A percentile compares a stretch with the other conserved stretches of the same genome.
Evolutionary conservation across 2,329 filamentous ascomycete species (phyloP).

Genomic region (Knoxdaviesia capensis): DNA sequence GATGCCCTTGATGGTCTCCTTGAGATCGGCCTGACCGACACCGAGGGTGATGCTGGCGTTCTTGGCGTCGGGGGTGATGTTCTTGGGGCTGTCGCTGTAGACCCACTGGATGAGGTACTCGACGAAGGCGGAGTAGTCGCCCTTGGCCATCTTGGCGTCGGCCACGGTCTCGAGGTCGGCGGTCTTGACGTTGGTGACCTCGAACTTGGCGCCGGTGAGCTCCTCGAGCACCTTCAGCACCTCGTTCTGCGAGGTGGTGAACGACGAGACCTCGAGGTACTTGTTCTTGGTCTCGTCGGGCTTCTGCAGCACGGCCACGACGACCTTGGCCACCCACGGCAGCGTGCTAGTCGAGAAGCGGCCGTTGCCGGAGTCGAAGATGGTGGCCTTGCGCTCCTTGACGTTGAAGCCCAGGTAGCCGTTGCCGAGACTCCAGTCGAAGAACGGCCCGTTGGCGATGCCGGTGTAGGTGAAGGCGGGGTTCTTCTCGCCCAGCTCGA

Average conservation of each 20-base stretch:
- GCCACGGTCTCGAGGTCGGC: slow-evolving; percentile 16
- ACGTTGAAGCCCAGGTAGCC: slow-evolving; percentile 19
- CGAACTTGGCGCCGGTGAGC: slow-evolving; percentile 22
- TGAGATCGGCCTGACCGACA: too few relatives aligned
- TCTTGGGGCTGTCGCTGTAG: slow-evolving; percentile 1
- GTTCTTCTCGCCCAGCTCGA: slow-evolving; percentile 15
- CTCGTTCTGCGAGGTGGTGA: slow-evolving; percentile 22
- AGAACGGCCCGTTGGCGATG: slow-evolving; percentile 21
- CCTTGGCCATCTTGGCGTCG: slow-evolving; percentile 10
- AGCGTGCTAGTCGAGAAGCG: slow-evolving; percentile 28
- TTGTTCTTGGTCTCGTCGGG: slow-evolving; percentile 32
- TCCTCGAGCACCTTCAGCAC: slow-evolving; percentile 26
- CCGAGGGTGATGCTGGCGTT: too few relatives aligned
- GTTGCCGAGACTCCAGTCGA: slow-evolving; percentile 24
- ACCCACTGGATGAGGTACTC: slow-evolving; percentile 1
- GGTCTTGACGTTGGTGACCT: slow-evolving; percentile 19
- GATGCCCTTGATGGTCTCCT: too few relatives aligned
- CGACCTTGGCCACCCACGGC: slow-evolving; percentile 21
- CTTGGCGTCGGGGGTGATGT: not conserved
- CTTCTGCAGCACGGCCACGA: slow-evolving; percentile 26
- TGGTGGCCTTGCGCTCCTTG: slow-evolving; percentile 16
- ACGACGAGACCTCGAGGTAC: slow-evolving; percentile 22
- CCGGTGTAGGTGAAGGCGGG: slow-evolving; percentile 27
- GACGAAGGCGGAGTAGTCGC: slow-evolving; percentile 6
- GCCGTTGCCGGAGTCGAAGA: slow-evolving; percentile 29